Evolutionary conservation across 257 asterid species (phyloP).

Genomic region (Striga asiatica): DNA sequence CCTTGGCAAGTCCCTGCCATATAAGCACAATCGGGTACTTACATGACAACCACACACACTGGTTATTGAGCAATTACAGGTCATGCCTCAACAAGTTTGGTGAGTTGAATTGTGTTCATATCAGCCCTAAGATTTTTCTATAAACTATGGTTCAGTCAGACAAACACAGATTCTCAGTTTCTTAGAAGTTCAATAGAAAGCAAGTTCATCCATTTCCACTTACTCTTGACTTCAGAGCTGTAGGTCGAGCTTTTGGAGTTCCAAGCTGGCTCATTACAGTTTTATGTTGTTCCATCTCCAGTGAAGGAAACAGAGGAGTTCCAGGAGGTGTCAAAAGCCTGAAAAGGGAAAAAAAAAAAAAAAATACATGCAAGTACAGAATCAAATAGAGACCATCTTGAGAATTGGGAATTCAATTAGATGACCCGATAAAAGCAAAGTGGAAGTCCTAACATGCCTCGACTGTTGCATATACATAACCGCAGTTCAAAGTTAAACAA

Average conservation of each 20-base stretch:
- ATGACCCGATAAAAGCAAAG: conserved; percentile 2
- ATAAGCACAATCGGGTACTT: background rate
- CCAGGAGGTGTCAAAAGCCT: conserved; percentile 99
- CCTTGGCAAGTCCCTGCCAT: background rate
- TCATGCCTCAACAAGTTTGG: background rate
- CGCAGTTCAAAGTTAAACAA: background rate
- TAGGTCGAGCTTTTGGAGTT: conserved; percentile 75
- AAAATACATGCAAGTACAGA: conserved; percentile 6
- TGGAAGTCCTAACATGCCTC: background rate
- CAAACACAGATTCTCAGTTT: background rate
- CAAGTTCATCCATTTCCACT: conserved; percentile 19
- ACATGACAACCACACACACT: background rate
- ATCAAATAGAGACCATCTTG: background rate
- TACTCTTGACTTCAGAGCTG: conserved; percentile 84
- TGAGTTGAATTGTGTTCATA: background rate
- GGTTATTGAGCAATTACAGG: background rate
- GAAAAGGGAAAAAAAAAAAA: conserved; percentile 22
- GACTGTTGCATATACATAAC: background rate
- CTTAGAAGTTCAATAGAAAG: background rate
- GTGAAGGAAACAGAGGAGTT: conserved; percentile 94
- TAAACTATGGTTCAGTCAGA: background rate
- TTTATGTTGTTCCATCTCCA: conserved; percentile 86
- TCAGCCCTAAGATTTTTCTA: background rate
- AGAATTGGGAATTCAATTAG: background rate
- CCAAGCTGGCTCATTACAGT: conserved; percentile 67